Percentiles rank a stretch among this genome's conserved stretches.
phyloP scores from a whole-genome alignment of 2,329 filamentous ascomycete genomes.

The Tolypocladium ophioglossoides region DNA sequence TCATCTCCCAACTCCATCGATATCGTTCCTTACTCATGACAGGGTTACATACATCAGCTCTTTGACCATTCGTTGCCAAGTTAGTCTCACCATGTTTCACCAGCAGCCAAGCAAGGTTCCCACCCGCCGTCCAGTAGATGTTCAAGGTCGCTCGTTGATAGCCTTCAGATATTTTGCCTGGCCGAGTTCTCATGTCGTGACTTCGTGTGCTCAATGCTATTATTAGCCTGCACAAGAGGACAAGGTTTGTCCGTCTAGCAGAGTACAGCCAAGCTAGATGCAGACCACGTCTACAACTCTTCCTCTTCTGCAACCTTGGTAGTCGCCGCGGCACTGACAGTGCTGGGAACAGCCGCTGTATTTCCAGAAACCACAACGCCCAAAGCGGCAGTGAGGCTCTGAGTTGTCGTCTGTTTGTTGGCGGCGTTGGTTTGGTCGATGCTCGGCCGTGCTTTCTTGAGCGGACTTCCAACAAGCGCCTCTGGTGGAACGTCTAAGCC shows the following conservation, averaged over 20 bases:
- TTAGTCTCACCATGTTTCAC: neutral
- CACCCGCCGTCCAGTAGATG: neutral
- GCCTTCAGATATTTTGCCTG: neutral
- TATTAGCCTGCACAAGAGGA: neutral
- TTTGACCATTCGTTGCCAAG: neutral
- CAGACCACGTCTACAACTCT: neutral
- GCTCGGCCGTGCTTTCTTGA: conserved; percentile 66
- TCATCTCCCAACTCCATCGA: neutral
- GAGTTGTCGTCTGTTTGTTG: conserved; percentile 16
- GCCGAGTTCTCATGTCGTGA: neutral
- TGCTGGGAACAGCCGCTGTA: conserved; percentile 1
- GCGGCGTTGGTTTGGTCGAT: conserved; percentile 17
- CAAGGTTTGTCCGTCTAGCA: neutral
- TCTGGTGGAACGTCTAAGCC: conserved; percentile 21
- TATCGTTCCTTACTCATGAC: neutral
- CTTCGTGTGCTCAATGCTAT: neutral
- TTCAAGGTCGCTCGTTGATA: neutral
- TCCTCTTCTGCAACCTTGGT: neutral
- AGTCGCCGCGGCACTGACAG: neutral
- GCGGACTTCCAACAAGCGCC: conserved; percentile 52
- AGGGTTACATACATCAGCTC: neutral
- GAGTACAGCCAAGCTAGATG: neutral
- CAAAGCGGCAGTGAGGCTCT: conserved; percentile 24
- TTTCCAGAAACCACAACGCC: conserved; percentile 17
- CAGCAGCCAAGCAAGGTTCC: neutral